These are phyloP conservation scores for Diaporthe sp. DNA, from an alignment of 2,329 filamentous ascomycete genomes.

Conservation along the genomic window DNA sequence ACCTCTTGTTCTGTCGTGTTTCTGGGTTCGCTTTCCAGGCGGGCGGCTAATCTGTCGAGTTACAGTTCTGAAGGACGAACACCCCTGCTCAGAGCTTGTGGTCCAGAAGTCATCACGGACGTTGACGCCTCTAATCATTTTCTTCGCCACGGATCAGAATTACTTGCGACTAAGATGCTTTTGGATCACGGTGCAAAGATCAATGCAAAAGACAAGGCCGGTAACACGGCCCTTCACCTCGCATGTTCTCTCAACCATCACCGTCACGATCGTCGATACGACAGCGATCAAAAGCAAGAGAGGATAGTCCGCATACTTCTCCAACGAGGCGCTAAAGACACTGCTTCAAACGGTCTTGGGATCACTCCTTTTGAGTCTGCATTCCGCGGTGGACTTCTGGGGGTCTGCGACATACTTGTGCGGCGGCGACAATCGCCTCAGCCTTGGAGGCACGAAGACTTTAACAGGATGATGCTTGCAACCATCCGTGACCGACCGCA, in stretches of 20 bases:
- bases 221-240: constrained; percentile 29
- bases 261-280: neutral
- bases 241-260: neutral
- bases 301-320: constrained; percentile 26
- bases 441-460: constrained; percentile 20
- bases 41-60: neutral
- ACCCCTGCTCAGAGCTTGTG: constrained; percentile 9
- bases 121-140: neutral
- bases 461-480: constrained; percentile 17
- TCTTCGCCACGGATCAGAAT: neutral
- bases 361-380: constrained; percentile 19
- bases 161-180: neutral
- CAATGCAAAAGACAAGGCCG: constrained; percentile 7
- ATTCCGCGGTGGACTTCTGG: neutral
- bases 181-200: constrained; percentile 28
- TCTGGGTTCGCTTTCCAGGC: neutral
- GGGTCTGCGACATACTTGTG: constrained; percentile 33
- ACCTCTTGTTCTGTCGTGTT: neutral
- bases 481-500: neutral
- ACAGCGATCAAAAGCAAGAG: neutral
- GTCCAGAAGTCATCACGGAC: neutral
- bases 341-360: neutral
- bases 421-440: constrained; percentile 4
- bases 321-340: constrained; percentile 25
- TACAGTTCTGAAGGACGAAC: constrained; percentile 14